A percentile compares a stretch with the other conserved stretches of the same genome.
Evolutionary conservation across 768 basidiomycete genomes (phyloP).

Genomic region (Podaxis sp.): DNA sequence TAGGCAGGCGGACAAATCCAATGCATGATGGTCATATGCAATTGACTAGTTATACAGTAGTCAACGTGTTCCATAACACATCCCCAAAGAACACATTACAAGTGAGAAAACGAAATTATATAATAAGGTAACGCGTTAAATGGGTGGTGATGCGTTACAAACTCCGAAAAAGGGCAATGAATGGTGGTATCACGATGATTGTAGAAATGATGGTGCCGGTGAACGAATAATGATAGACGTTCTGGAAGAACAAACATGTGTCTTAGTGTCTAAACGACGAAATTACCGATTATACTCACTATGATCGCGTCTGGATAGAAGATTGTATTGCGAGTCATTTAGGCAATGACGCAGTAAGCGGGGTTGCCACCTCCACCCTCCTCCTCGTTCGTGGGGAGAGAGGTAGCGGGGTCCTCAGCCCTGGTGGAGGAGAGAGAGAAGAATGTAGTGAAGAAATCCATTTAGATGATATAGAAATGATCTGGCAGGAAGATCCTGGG

Average conservation of each 20-base stretch:
- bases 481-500: constrained; percentile 2
- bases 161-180: not conserved
- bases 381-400: constrained; percentile 13
- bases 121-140: not conserved
- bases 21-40: no score
- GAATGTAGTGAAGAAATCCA: constrained; percentile 4
- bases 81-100: not conserved
- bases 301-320: not conserved
- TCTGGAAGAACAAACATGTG: no score
- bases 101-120: not conserved
- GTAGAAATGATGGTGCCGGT: not conserved
- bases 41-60: not conserved
- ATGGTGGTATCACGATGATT: not conserved
- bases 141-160: not conserved
- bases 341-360: constrained; percentile 6
- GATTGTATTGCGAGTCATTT: not conserved
- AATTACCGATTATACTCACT: not conserved
- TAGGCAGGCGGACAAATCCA: no score
- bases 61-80: not conserved
- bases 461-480: not conserved
- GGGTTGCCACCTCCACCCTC: not conserved
- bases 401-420: constrained; percentile 1
- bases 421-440: not conserved
- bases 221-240: constrained; percentile 5
- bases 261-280: not conserved